These are phyloP conservation scores for Tulasnella calospora DNA, from an alignment of 768 basidiomycete species.

Conservation along the genomic window DNA sequence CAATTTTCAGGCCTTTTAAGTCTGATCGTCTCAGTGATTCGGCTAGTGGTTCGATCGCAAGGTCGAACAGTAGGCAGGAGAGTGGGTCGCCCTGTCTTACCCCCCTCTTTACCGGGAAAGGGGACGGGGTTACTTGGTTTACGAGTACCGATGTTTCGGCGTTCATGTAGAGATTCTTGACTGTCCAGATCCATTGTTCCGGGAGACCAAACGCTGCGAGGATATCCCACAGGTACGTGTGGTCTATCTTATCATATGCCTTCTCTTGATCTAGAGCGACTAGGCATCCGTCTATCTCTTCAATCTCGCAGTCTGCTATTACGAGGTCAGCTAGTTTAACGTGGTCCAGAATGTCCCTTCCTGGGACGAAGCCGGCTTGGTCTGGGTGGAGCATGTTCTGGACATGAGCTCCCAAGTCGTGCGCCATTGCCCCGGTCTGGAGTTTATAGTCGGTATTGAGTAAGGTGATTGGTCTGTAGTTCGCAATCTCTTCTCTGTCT, in stretches of 20 bases:
- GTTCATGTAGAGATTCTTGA: background rate
- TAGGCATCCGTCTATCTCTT: slow-evolving; percentile 4
- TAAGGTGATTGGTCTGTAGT: slow-evolving; percentile 23
- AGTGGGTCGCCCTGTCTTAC: slow-evolving; percentile 23
- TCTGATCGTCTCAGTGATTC: background rate
- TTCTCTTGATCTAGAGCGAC: slow-evolving; percentile 21
- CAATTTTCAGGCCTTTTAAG: slow-evolving; percentile 23
- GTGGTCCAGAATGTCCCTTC: slow-evolving; percentile 17
- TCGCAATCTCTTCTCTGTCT: background rate
- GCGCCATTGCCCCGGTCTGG: background rate
- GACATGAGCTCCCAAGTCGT: background rate
- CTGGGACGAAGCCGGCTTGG: slow-evolving; percentile 21
- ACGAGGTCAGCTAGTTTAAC: slow-evolving; percentile 8
- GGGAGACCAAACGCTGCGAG: background rate
- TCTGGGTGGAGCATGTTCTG: background rate
- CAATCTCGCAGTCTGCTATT: slow-evolving; percentile 4
- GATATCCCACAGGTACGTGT: slow-evolving; percentile 19
- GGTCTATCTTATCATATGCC: slow-evolving; percentile 22
- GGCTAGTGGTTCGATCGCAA: slow-evolving; percentile 15
- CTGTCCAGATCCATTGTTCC: background rate
- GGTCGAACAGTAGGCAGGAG: slow-evolving; percentile 15
- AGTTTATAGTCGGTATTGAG: slow-evolving; percentile 21
- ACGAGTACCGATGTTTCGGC: slow-evolving; percentile 1
- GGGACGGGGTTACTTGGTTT: background rate
- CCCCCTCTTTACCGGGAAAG: background rate